phyloP scores from a whole-genome alignment of 164 flowering plant genomes.

The Magnolia sinica region DNA sequence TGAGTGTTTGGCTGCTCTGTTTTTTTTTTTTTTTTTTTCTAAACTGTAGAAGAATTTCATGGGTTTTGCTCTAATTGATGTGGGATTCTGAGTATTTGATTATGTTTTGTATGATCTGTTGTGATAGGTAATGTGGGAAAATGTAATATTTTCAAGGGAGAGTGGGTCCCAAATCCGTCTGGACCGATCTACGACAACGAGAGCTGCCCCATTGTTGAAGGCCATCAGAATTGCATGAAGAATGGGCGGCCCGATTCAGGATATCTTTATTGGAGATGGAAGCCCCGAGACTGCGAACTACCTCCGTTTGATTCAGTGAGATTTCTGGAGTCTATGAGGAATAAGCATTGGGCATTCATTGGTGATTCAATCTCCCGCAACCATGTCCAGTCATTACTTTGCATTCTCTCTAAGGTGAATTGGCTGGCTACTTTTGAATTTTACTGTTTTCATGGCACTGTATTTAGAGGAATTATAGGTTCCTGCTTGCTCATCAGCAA shows the following conservation, averaged over 20 bases:
- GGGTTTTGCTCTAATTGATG: neutral
- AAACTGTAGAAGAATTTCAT: neutral
- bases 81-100: neutral
- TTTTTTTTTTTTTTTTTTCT: neutral
- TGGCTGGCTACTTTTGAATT: neutral
- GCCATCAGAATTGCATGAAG: conserved; percentile 86
- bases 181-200: conserved; percentile 78
- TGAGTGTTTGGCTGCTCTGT: too few species aligned
- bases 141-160: conserved; percentile 74
- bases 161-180: conserved; percentile 68
- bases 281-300: conserved; percentile 60
- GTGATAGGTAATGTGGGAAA: conserved; percentile 33
- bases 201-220: conserved; percentile 61
- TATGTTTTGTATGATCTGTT: neutral
- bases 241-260: conserved; percentile 88
- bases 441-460: neutral
- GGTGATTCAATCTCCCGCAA: conserved; percentile 95
- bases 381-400: conserved; percentile 87
- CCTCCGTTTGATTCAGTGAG: conserved; percentile 53
- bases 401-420: conserved; percentile 74
- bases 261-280: conserved; percentile 92
- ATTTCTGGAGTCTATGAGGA: conserved; percentile 75
- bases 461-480: too few species aligned
- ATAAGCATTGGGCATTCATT: conserved; percentile 72
- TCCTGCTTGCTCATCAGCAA: too few species aligned